phyloP scores from a whole-genome alignment of 768 basidiomycete genomes.

The Psilocybe tampanensis region DNA sequence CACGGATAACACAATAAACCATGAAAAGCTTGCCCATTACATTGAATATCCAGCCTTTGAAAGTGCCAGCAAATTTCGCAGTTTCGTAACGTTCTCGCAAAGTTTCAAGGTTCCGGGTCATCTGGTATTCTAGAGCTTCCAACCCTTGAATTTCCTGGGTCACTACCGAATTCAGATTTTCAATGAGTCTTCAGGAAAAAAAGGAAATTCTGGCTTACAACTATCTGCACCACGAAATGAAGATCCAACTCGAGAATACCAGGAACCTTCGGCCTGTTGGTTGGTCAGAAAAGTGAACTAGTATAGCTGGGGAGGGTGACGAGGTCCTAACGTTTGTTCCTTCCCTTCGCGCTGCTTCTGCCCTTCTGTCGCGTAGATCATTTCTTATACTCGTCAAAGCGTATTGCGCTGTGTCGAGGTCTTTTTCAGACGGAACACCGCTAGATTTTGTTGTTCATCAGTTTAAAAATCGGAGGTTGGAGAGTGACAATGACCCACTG shows the following conservation, averaged over 20 bases:
- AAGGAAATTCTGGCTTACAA: slow-evolving; percentile 24
- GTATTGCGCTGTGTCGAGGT: slow-evolving; percentile 57
- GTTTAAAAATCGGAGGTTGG: neutral
- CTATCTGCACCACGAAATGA: slow-evolving; percentile 51
- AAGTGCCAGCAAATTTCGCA: slow-evolving; percentile 52
- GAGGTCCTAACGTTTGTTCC: slow-evolving; percentile 13
- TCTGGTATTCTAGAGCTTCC: slow-evolving; percentile 68
- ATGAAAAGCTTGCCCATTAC: slow-evolving; percentile 58
- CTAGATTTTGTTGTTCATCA: slow-evolving; percentile 19
- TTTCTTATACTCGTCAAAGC: slow-evolving; percentile 60
- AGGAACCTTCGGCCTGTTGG: slow-evolving; percentile 31
- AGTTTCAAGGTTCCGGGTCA: slow-evolving; percentile 56
- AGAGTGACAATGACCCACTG: slow-evolving; percentile 19
- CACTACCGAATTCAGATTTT: slow-evolving; percentile 30
- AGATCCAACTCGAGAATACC: slow-evolving; percentile 53
- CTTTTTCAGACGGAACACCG: slow-evolving; percentile 46
- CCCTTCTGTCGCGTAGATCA: slow-evolving; percentile 49
- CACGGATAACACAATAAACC: slow-evolving; percentile 65
- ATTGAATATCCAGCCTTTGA: slow-evolving; percentile 54
- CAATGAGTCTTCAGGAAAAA: neutral
- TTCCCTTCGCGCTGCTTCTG: slow-evolving; percentile 28
- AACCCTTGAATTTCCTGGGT: slow-evolving; percentile 65
- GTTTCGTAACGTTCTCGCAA: slow-evolving; percentile 51
- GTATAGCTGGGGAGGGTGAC: neutral
- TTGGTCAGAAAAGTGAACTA: neutral